Evolutionary conservation across 2,329 filamentous ascomycete genomes (phyloP), one percentile per base, ranked within the genome.

Genomic region (Cytospora leucostoma): DNA sequence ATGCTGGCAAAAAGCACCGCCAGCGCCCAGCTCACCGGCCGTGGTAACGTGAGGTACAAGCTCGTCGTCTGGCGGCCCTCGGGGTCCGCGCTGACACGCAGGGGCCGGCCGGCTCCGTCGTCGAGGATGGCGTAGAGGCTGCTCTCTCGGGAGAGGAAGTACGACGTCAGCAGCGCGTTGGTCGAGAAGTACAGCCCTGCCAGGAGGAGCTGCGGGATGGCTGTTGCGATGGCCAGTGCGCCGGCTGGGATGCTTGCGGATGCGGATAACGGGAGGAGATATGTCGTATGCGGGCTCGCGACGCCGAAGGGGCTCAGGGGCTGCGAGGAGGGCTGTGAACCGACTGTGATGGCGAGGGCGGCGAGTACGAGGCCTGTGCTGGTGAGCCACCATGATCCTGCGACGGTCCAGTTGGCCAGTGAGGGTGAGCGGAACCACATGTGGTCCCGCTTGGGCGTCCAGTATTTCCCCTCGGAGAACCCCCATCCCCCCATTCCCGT

Each of bases 91-190:
- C 79, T 80, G 37, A 84, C 77, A 37, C 82, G 79, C 33, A 85
- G 74, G 47, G 72, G 68, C 6, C 67, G 71, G 40, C 32, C n/a
- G 49, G 33, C 3, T 47, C 44, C 44, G 34, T 17, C n/a, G 34
- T 44, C 21, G 5, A 52, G 55, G 49, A 58, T 8, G 3, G 78
- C 77, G 68, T 79, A 82, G 59, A 76, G 76, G 3, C 79, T 75
- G 53, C 81, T 74, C 69, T 85, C 82, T 71, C 82, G 78, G 1
- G 80, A 82, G 47, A 84, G 73, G 69, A 76, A 82, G 71, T 79
- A 82, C 3, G 76, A 72, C 2, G 79, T 80, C 15, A 84, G 70
- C 27, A 83, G 75, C 5, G 77, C 71, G 72, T 84, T 82, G 54
- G 74, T 74, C 12, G 76, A 69, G 37, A 84, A 71, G 70, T 84